phyloP scores from a whole-genome alignment of 169 alveolate species.

The Eimeria necatrix region DNA sequence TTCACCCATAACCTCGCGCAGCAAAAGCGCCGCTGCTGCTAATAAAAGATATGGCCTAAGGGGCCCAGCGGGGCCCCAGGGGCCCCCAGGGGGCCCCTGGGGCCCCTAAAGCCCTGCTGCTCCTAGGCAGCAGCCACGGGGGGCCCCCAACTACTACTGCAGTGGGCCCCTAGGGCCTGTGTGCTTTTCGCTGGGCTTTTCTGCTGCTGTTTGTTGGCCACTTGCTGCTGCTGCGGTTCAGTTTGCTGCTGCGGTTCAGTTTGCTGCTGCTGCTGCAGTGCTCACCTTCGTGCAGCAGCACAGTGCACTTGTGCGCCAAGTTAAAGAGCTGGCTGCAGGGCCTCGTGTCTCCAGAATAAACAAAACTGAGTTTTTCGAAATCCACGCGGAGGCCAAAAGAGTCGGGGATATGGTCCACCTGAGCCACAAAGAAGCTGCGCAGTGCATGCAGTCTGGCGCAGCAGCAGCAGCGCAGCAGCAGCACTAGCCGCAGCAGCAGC shows the following conservation, averaged over 20 bases:
- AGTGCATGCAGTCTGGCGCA: too few relatives aligned
- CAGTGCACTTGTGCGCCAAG: slow-evolving; percentile 89
- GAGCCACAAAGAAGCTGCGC: slow-evolving; percentile 82
- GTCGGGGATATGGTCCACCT: slow-evolving; percentile 90
- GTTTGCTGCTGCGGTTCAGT: not conserved
- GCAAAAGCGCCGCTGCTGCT: not conserved
- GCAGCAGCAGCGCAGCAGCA: slow-evolving; percentile 64
- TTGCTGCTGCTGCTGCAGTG: not conserved
- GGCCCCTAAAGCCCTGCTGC: not conserved
- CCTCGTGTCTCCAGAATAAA: slow-evolving; percentile 95
- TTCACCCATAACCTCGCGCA: not conserved
- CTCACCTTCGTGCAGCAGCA: slow-evolving; percentile 94
- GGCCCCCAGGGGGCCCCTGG: not conserved
- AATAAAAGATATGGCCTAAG: not conserved
- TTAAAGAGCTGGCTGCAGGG: slow-evolving; percentile 91
- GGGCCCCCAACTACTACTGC: not conserved
- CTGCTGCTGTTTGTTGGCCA: not conserved
- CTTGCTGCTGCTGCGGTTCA: not conserved
- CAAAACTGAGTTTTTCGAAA: slow-evolving; percentile 82
- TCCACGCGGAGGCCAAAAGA: slow-evolving; percentile 85
- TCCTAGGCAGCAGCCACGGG: not conserved
- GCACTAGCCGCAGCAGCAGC: slow-evolving; percentile 7
- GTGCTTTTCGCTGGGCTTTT: not conserved
- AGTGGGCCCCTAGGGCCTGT: too few relatives aligned
- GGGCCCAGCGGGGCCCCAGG: too few relatives aligned